phyloP scores from a whole-genome alignment of 768 basidiomycete species.

The Suillus occidentalis region DNA sequence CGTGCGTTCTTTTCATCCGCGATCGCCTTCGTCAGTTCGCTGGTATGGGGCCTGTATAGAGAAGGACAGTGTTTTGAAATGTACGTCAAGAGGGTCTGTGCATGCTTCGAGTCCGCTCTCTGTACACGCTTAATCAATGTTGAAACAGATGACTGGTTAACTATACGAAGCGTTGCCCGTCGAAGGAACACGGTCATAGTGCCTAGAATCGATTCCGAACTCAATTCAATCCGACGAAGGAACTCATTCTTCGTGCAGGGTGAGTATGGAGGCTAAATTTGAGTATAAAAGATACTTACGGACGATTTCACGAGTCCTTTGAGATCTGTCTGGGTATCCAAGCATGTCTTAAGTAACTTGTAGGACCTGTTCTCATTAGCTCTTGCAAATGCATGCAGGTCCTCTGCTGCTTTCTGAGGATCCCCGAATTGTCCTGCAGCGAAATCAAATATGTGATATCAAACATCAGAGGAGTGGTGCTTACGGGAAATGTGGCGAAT shows the following conservation, averaged over 20 bases:
- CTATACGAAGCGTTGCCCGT: constrained; percentile 63
- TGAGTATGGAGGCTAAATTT: not conserved
- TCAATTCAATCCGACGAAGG: constrained; percentile 70
- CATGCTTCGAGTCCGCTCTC: too few relatives aligned
- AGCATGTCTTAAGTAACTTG: constrained; percentile 76
- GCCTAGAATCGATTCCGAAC: constrained; percentile 53
- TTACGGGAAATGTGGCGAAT: constrained; percentile 63
- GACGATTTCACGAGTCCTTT: constrained; percentile 77
- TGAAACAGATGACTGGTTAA: constrained; percentile 87
- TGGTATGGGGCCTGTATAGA: constrained; percentile 46
- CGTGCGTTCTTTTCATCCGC: constrained; percentile 57
- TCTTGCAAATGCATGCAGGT: constrained; percentile 80
- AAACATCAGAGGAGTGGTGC: constrained; percentile 21
- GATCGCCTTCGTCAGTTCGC: constrained; percentile 73
- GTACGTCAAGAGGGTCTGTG: too few relatives aligned
- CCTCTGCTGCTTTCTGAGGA: constrained; percentile 70
- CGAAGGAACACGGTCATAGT: constrained; percentile 77
- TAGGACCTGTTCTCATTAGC: constrained; percentile 85
- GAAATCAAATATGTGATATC: not conserved
- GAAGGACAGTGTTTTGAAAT: constrained; percentile 35
- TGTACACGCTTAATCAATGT: too few relatives aligned
- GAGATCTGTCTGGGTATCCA: constrained; percentile 84
- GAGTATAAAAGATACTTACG: constrained; percentile 36
- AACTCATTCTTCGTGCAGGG: constrained; percentile 65
- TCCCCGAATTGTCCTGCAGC: constrained; percentile 59